Evolutionary conservation across 2,329 filamentous ascomycete genomes (phyloP), one percentile per base, ranked within the genome.

Genomic region (Elsinoe fawcettii): DNA sequence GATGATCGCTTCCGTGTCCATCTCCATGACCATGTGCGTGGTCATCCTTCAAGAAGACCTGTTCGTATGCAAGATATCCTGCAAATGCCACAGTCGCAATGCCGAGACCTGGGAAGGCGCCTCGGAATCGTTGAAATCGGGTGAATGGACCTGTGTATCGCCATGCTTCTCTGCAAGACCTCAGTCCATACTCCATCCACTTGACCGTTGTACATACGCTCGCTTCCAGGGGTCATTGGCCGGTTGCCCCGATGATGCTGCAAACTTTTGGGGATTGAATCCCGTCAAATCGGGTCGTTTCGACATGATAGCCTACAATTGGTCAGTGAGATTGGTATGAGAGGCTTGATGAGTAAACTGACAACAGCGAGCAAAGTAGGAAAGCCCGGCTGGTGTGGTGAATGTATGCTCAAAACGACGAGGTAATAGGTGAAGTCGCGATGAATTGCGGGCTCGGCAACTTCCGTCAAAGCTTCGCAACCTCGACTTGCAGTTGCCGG

Each of bases 61-160:
- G 83, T 77, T 99, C 93, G 74, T 90, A 95, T 60, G 82, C 83
- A 72, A 91, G 90, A 77, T 99, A 99, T 62, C 78, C 85, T 51
- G 86, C 84, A 72, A 99, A 99, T 46, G 92, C 91, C 60, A 93
- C 91, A 4, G 87, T 87, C 30, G 90, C 93, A 66, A 92, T 95
- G 63, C 93, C 93, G 66, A 99, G 80, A 60, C 93, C 93, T 36
- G 93, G 93, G 71, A 99, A 90, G 62, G 84, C 79, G 67, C 81
- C 78, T 77, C 86, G 90, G 79, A 96, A 93, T 66, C 93, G 87
- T 77, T 96, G 95, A 76, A 79, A 87, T 66, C 92, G 83, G 63
- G 85, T 86, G 79, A 96, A 97, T 56, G 83, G 85, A 62, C 92
- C 93, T 34, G 81, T 85, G 79, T 96, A 96, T 74, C 93, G 83